Conservation (phyloP, 2,329 filamentous ascomycete genomes). For the Aquanectria penicillioides region DNA sequence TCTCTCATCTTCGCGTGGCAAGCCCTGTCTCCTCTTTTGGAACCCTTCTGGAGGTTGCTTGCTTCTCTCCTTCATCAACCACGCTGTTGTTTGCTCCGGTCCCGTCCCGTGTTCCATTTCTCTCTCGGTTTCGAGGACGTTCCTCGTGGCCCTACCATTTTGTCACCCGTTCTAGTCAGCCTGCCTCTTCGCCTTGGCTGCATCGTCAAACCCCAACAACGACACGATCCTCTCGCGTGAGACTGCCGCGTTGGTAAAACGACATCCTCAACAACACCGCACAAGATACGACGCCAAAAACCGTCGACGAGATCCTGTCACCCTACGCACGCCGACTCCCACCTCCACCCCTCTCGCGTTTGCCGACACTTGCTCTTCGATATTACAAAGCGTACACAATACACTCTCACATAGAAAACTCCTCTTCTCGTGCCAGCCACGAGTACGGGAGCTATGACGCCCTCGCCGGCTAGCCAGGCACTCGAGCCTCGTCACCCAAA, state of each 20-base stretch:
- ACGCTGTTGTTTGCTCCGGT: conserved; percentile 8
- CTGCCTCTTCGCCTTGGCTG: conserved; percentile 11
- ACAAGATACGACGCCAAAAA: conserved; percentile 1
- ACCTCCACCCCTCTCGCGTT: background rate
- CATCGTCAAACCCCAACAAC: conserved; percentile 6
- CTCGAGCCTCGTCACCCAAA: conserved; percentile 48
- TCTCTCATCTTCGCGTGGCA: conserved; percentile 2
- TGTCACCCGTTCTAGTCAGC: conserved; percentile 21
- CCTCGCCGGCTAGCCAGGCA: conserved; percentile 51
- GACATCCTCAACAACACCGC: background rate
- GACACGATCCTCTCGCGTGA: conserved; percentile 8
- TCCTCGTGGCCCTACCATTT: background rate
- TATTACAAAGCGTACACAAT: conserved; percentile 9
- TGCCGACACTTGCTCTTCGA: background rate
- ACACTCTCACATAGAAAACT: conserved; percentile 6
- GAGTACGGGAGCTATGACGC: conserved; percentile 47
- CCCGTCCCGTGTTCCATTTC: conserved; percentile 3
- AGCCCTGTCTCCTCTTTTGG: background rate
- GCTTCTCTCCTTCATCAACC: conserved; percentile 1
- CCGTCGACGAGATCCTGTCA: background rate
- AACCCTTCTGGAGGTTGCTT: conserved; percentile 5
- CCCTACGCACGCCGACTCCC: background rate
- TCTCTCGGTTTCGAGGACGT: no score
- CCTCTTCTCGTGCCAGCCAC: conserved; percentile 26
- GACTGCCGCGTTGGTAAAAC: background rate